Percentiles rank a stretch among this genome's conserved stretches.
Conservation (phyloP, 495 filamentous ascomycete genomes). For the Penicillium crystallinum region DNA sequence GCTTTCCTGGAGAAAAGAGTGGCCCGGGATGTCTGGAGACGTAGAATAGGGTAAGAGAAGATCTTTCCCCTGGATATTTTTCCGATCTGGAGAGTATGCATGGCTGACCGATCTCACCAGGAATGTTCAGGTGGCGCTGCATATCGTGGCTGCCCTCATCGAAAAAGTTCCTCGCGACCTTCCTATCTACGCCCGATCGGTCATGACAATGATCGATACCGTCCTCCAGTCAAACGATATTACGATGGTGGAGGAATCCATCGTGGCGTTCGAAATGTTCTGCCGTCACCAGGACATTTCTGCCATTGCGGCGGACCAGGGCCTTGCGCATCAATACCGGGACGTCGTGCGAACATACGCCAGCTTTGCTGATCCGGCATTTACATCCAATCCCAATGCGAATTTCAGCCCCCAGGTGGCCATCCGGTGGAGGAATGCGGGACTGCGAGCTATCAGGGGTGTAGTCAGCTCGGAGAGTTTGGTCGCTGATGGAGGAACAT, state of each 20-base stretch:
- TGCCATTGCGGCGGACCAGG: slow-evolving; percentile 72
- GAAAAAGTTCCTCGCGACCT: slow-evolving; percentile 87
- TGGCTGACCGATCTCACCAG: slow-evolving; percentile 36
- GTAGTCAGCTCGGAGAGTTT: slow-evolving; percentile 74
- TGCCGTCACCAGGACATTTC: slow-evolving; percentile 76
- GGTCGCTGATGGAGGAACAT: slow-evolving; percentile 64
- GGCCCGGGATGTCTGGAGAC: slow-evolving; percentile 76
- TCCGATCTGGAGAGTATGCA: background rate
- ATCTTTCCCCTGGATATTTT: background rate
- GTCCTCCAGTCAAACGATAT: slow-evolving; percentile 77
- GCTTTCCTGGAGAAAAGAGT: slow-evolving; percentile 87
- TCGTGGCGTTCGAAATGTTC: slow-evolving; percentile 77
- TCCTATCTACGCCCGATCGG: slow-evolving; percentile 74
- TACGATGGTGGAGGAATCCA: slow-evolving; percentile 81
- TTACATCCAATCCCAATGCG: slow-evolving; percentile 31
- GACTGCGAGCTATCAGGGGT: slow-evolving; percentile 71
- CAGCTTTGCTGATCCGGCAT: slow-evolving; percentile 54
- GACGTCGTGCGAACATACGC: slow-evolving; percentile 73
- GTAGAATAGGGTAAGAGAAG: slow-evolving; percentile 68
- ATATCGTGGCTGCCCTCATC: slow-evolving; percentile 82
- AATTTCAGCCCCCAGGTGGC: slow-evolving; percentile 61
- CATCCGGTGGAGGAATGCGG: slow-evolving; percentile 78
- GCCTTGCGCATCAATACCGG: slow-evolving; percentile 75
- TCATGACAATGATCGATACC: slow-evolving; percentile 71
- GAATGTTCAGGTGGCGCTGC: slow-evolving; percentile 88